phyloP scores from a whole-genome alignment of 148 eudicot genomes.

The Camellia lanceoleosa region DNA sequence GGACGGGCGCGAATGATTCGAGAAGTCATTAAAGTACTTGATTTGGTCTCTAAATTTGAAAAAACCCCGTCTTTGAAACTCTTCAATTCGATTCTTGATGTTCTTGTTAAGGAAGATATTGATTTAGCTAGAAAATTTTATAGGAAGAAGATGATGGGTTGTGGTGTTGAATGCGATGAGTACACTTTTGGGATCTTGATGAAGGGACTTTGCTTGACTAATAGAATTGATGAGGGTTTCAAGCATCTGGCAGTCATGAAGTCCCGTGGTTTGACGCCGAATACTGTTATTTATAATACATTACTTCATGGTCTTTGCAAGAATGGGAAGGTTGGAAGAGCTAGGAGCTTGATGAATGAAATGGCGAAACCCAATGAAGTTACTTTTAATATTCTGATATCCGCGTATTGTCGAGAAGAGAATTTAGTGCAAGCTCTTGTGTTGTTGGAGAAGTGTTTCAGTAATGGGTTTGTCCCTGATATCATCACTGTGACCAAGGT shows the following conservation, averaged over 20 bases:
- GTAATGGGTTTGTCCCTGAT: conserved; percentile 66
- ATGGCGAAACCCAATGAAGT: conserved; percentile 66
- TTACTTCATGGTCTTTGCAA: conserved; percentile 78
- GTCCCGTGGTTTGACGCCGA: conserved; percentile 45
- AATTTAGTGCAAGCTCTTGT: conserved; percentile 78
- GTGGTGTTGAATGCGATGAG: conserved; percentile 67
- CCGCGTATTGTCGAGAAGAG: conserved; percentile 69
- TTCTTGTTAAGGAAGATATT: conserved; percentile 85
- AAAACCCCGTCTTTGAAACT: conserved; percentile 59
- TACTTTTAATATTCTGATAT: conserved; percentile 69
- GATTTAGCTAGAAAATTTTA: conserved; percentile 84
- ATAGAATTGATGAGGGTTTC: conserved; percentile 81
- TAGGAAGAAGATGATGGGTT: conserved; percentile 82
- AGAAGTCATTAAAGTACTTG: conserved; percentile 57
- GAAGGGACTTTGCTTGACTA: conserved; percentile 93
- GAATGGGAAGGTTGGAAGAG: conserved; percentile 89
- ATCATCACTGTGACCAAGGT: conserved; percentile 67
- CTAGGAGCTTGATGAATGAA: conserved; percentile 90
- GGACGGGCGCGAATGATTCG: conserved; percentile 60
- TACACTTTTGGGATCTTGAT: conserved; percentile 89
- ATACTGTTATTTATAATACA: conserved; percentile 75
- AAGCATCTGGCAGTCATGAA: conserved; percentile 76
- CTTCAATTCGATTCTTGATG: conserved; percentile 76
- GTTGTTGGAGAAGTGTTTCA: conserved; percentile 67
- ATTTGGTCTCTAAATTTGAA: conserved; percentile 49